Conservation (phyloP, 176 grass and related monocot species). For the Saccharum officinarum region DNA sequence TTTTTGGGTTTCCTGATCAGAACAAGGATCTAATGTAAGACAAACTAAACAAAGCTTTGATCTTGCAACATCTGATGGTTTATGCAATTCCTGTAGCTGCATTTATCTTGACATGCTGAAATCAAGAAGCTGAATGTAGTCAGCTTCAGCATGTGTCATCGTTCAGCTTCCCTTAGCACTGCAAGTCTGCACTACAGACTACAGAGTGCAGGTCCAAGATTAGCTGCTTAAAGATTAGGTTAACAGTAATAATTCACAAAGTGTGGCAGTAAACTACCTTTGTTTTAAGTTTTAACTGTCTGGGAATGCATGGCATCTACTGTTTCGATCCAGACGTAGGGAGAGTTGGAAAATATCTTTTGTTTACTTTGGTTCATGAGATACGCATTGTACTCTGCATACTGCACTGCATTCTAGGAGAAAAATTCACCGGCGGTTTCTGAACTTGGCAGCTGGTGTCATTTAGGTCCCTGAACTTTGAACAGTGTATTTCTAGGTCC, state of each 20-base stretch:
- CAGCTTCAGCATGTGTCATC: background rate
- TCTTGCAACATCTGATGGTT: background rate
- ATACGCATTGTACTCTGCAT: too few relatives aligned
- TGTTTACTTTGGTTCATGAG: too few relatives aligned
- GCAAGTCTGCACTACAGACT: too few relatives aligned
- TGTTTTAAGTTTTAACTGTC: background rate
- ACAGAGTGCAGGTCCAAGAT: background rate
- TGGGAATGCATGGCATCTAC: too few relatives aligned
- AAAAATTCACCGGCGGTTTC: too few relatives aligned
- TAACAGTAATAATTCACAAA: too few relatives aligned
- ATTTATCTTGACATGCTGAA: background rate
- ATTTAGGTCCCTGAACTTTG: too few relatives aligned
- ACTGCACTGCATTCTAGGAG: background rate
- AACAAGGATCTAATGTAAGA: conserved; percentile 21
- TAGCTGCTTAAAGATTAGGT: background rate
- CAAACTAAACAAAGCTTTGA: conserved; percentile 10
- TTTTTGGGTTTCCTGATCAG: background rate
- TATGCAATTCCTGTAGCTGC: background rate
- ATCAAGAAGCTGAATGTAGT: background rate
- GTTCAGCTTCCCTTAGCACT: background rate
- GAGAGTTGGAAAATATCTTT: too few relatives aligned
- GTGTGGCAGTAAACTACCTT: too few relatives aligned
- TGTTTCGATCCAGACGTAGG: too few relatives aligned
- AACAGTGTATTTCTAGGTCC: too few relatives aligned
- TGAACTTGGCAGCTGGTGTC: too few relatives aligned